Evolutionary conservation across 129 eudicot genomes (phyloP).

Genomic region (Erigeron canadensis): DNA sequence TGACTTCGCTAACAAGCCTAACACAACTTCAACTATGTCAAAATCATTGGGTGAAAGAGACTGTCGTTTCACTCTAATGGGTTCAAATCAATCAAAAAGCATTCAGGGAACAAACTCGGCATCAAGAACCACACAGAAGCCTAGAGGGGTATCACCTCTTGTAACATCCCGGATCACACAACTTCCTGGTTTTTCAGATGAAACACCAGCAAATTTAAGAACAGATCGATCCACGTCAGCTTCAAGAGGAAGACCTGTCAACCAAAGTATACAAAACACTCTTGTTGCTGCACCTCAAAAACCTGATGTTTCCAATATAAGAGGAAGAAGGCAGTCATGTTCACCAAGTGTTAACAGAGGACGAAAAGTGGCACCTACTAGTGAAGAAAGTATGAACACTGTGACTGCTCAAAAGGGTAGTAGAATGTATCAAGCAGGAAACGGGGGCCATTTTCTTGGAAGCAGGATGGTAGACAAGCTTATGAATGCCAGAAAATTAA

Average conservation of each 20-base stretch:
- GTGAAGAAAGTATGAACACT: conserved; percentile 22
- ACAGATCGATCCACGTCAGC: conserved; percentile 51
- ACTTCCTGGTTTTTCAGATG: conserved; percentile 39
- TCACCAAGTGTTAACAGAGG: conserved; percentile 71
- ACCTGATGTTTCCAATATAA: conserved; percentile 8
- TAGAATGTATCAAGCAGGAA: conserved; percentile 36
- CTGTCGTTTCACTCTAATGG: conserved; percentile 22
- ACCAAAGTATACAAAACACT: neutral
- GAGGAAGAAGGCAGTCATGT: conserved; percentile 54
- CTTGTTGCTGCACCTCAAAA: conserved; percentile 8
- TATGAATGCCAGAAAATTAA: conserved; percentile 55
- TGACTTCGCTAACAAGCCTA: conserved; percentile 25
- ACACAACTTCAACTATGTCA: conserved; percentile 10
- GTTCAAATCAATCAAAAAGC: conserved; percentile 48
- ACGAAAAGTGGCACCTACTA: conserved; percentile 39
- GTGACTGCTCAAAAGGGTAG: neutral
- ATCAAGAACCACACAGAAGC: conserved; percentile 38
- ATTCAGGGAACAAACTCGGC: conserved; percentile 21
- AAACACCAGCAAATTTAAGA: conserved; percentile 53
- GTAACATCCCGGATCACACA: conserved; percentile 38
- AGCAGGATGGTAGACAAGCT: conserved; percentile 79
- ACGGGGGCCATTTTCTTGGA: conserved; percentile 51
- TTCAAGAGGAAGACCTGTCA: conserved; percentile 39
- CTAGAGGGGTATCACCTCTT: conserved; percentile 55
- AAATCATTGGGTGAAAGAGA: conserved; percentile 38